phyloP scores from a whole-genome alignment of 1,284 basidiomycete species.

The Leccinum griseonigrum region DNA sequence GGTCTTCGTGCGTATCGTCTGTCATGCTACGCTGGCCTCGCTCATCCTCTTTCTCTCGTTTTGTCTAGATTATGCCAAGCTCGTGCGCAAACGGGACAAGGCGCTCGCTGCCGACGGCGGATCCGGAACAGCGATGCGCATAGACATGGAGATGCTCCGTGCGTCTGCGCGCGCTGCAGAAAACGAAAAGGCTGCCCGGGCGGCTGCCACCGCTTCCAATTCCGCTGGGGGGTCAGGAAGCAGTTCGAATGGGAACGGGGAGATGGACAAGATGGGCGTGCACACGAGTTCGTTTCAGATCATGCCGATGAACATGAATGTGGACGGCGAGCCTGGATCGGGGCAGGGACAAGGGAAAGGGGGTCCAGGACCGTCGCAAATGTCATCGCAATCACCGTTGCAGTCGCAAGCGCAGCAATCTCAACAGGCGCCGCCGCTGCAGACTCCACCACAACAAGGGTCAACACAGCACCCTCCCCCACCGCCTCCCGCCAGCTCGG shows the following conservation, averaged over 20 bases:
- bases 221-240: conserved; percentile 1
- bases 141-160: conserved; percentile 71
- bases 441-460: conserved; percentile 8
- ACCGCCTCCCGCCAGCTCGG: conserved; percentile 8
- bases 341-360: conserved; percentile 10
- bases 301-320: conserved; percentile 24
- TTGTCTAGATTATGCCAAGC: conserved; percentile 65
- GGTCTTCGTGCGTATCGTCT: conserved; percentile 63
- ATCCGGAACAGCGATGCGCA: conserved; percentile 41
- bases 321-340: conserved; percentile 19
- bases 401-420: conserved; percentile 10
- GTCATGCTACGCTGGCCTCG: background rate
- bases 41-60: conserved; percentile 36
- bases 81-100: conserved; percentile 73
- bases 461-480: conserved; percentile 11
- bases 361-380: conserved; percentile 3
- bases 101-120: conserved; percentile 48
- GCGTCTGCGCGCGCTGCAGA: conserved; percentile 66
- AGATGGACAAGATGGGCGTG: conserved; percentile 37
- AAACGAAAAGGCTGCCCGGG: conserved; percentile 27
- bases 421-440: background rate
- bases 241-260: conserved; percentile 11
- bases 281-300: conserved; percentile 59
- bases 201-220: conserved; percentile 12
- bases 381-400: conserved; percentile 5